Evolutionary conservation across 2,329 filamentous ascomycete species (phyloP), one percentile per base, ranked within the genome.

Genomic region (Chaetomiaceae sp.): DNA sequence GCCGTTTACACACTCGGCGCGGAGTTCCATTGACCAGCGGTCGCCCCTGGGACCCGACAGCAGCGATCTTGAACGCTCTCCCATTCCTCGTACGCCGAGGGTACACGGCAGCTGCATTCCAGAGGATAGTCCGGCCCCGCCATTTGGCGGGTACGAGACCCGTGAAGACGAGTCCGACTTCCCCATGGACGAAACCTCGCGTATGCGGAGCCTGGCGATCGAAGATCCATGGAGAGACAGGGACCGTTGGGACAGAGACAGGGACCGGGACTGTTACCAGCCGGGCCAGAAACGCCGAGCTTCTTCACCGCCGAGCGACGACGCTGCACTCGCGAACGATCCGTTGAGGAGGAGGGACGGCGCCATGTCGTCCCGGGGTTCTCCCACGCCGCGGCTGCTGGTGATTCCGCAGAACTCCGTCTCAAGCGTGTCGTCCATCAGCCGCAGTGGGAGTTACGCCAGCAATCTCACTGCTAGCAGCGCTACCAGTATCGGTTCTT

Each of bases 281-380:
- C 60, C 68, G 2, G 74, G 75, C 6, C 71, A 72, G 49, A 81
- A 81, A 62, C 70, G 77, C 38, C 68, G 76, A 32, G 76, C 76
- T 2, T 75, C 74, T 0, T 79, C 76, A 20, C 76, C 76, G 1
- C 72, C 70, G 0, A 64, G 67, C 3, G 74, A 74, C 10, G 74
- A 78, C 22, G 60, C 67, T 6, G 56, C 66, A 15, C 54, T 68
- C n/a, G 47, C 58, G 11, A 65, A 64, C 38, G 75, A 76, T 29
- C 56, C 69, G 47, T 55, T 71, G 34, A 70, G 74, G 47, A 72
- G 75, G 42, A 70, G 74, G 11, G 74, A 78, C 7, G 60, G 67
- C 6, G 62, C 42, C 4, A 30, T 50, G 5, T 18, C 63, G 8
- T 68, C 70, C 3, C 70, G 76, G n/a, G 69, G 70, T 5, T 79